A percentile compares a stretch with the other conserved stretches of the same genome.
Conservation (phyloP, 257 asterid genomes). For the Salvia rosmarinus region DNA sequence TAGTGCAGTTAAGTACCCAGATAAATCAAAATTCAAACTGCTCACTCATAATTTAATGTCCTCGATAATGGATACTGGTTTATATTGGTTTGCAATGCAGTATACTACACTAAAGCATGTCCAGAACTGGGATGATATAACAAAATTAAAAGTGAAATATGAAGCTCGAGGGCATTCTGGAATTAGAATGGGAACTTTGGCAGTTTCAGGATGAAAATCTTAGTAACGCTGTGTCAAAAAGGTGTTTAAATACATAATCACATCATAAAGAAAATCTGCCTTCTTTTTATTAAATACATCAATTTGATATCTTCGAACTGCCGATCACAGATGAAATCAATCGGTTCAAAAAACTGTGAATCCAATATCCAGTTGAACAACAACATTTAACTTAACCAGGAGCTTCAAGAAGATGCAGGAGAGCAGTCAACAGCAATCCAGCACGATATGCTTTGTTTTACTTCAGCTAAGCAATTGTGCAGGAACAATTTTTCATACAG, state of each 20-base stretch:
- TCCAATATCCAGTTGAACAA: not conserved
- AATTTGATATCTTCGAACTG: too few relatives aligned
- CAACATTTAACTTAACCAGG: not conserved
- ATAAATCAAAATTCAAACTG: constrained; percentile 25
- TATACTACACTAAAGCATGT: constrained; percentile 1
- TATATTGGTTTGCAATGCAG: constrained; percentile 10
- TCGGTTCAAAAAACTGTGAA: constrained; percentile 20
- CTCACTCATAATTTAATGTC: not conserved
- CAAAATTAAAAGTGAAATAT: constrained; percentile 2
- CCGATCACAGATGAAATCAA: not conserved
- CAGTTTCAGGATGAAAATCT: constrained; percentile 5
- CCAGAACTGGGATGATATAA: not conserved
- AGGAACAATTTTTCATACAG: constrained; percentile 8
- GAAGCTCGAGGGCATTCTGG: constrained; percentile 17
- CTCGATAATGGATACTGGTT: constrained; percentile 3
- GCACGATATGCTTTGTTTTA: constrained; percentile 8
- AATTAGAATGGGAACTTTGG: not conserved
- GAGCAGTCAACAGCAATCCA: not conserved
- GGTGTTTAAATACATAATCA: not conserved
- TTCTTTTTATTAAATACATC: too few relatives aligned
- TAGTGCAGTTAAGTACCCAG: constrained; percentile 28
- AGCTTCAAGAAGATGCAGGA: not conserved
- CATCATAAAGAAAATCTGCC: not conserved
- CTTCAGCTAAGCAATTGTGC: constrained; percentile 9
- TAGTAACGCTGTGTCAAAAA: not conserved